Base-by-base conservation (phyloP, 2,329 filamentous ascomycete species). In the Cladosporium cucumerinum region DNA sequence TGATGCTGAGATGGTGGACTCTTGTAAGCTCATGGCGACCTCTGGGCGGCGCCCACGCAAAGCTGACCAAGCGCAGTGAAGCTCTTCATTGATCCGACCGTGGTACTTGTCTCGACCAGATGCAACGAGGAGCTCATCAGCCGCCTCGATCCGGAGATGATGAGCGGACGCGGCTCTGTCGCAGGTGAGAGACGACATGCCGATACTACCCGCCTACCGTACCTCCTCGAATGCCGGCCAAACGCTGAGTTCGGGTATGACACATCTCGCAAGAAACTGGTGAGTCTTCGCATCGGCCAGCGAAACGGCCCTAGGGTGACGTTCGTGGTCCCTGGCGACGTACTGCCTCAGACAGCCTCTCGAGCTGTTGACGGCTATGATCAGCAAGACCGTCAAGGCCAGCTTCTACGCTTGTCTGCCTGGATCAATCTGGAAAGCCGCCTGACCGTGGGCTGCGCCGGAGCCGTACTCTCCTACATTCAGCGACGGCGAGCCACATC, bases 391-490 rank as follows among this genome's bases (percentile, higher is more conserved):
- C 81, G 82, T 36, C 87, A 89, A 70, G 86, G 87, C 32, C 86
- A 84, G 65, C 74, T 91, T 8, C 82, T 96, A 70, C 86, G 87
- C 52, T 82, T 96, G 10, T 87, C 89, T 3, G 85, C 89, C 1
- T 85, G 81, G 66, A 84, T 96, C 66, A 88, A 96, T 72, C 79
- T 95, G 62, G 89, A 94, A 2, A 94, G 90, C 70, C 81, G 78
- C 6, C 75, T 90, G 14, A 91, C 92, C 2, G 89, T 91, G 57
- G 91, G 92, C 3, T 98, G 95, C 77, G 90, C 89, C 28, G 92
- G 93, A n/a, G 93, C 93, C 28, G 79, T 98, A 2, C 78, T 98
- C n/a, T 84, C 85, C 5, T 91, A 96, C 69, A 77, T 97, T 26
- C 87, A 92, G 70, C 87, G 91, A 61, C 84, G 87, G 70, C 84